These are phyloP conservation scores for Aspergillus persii DNA, from an alignment of 2,329 filamentous ascomycete species.

Conservation along the genomic window DNA sequence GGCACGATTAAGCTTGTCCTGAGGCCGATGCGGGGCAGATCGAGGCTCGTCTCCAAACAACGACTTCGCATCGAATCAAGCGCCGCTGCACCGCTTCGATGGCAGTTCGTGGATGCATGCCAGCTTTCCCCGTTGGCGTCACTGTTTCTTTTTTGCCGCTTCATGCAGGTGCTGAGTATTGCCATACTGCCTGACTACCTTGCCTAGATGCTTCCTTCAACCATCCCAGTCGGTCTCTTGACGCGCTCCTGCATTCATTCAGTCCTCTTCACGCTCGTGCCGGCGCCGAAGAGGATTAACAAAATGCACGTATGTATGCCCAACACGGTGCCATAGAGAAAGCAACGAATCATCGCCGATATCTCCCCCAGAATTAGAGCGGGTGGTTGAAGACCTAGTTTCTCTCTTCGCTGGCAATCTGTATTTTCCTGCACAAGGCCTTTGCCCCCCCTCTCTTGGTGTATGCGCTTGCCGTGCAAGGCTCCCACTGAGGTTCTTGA, in stretches of 20 bases:
- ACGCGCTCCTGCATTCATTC: conserved; percentile 4
- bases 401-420: conserved; percentile 26
- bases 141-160: conserved; percentile 11
- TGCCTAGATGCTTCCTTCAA: neutral
- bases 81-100: conserved; percentile 6
- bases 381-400: conserved; percentile 14
- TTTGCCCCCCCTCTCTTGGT: neutral
- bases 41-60: conserved; percentile 18
- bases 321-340: conserved; percentile 34
- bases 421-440: conserved; percentile 21
- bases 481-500: conserved; percentile 1
- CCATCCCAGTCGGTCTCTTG: neutral
- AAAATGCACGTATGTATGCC: conserved; percentile 42
- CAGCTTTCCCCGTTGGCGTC: conserved; percentile 15
- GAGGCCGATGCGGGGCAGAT: conserved; percentile 23
- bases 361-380: conserved; percentile 8
- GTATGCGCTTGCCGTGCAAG: neutral
- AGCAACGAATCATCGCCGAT: conserved; percentile 33
- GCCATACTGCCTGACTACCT: neutral
- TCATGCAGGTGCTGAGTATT: conserved; percentile 19
- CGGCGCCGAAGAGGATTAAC: conserved; percentile 12
- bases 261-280: conserved; percentile 4
- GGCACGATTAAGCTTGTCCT: conserved; percentile 19
- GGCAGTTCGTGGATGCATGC: conserved; percentile 12
- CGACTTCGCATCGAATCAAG: conserved; percentile 15